These are phyloP conservation scores for Aspergillus pseudoterreus DNA, from an alignment of 2,329 filamentous ascomycete species.

Conservation along the genomic window DNA sequence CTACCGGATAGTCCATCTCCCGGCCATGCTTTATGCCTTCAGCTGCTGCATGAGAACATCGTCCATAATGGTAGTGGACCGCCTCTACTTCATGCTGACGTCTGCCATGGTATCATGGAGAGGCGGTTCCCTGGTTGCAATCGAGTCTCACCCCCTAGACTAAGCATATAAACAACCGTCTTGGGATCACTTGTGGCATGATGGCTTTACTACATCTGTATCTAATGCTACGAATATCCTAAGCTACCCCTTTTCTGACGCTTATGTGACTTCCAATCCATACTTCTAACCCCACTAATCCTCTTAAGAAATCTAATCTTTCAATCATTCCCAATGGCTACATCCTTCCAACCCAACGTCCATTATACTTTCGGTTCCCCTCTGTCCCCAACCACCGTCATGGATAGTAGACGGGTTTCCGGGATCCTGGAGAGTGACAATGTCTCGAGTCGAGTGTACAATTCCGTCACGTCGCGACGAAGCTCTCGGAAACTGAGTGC, in stretches of 20 bases:
- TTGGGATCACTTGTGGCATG: neutral
- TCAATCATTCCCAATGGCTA: slow-evolving; percentile 7
- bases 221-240: no score
- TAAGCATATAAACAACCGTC: neutral
- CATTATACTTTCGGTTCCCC: slow-evolving; percentile 10
- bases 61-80: neutral
- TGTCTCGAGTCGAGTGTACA: slow-evolving; percentile 5
- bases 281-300: neutral
- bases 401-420: slow-evolving; percentile 33
- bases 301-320: neutral
- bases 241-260: no score
- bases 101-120: neutral
- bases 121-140: no score
- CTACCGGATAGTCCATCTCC: no score
- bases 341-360: slow-evolving; percentile 14
- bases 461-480: slow-evolving; percentile 1
- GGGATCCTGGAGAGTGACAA: slow-evolving; percentile 24
- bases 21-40: neutral
- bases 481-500: slow-evolving; percentile 9
- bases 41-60: neutral
- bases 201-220: no score
- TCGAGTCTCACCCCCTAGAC: no score
- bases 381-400: neutral
- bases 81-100: neutral
- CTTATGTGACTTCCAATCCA: neutral